Conservation (phyloP, 2,329 filamentous ascomycete species). For the Xylaria digitata region DNA sequence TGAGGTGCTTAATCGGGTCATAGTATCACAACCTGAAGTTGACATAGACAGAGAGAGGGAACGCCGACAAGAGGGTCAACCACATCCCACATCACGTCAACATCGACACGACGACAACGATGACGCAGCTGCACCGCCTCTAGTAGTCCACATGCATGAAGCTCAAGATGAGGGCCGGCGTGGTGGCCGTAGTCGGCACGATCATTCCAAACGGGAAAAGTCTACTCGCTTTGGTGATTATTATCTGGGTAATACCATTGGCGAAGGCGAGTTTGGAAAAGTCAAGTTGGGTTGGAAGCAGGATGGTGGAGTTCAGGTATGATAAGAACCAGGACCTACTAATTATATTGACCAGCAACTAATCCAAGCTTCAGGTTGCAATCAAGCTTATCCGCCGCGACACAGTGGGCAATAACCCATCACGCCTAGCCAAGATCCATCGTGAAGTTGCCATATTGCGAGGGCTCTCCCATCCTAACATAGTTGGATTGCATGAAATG, state of each 20-base stretch:
- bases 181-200: conserved; percentile 67
- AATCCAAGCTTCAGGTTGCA: conserved; percentile 72
- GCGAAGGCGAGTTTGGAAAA: conserved; percentile 98
- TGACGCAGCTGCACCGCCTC: conserved; percentile 56
- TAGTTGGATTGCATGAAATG: conserved; percentile 97
- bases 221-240: conserved; percentile 94
- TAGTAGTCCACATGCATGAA: conserved; percentile 58
- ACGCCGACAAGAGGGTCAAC: conserved; percentile 71
- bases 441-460: conserved; percentile 93
- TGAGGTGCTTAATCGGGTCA: conserved; percentile 80
- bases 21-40: conserved; percentile 79
- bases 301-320: conserved; percentile 85
- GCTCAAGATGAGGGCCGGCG: conserved; percentile 60
- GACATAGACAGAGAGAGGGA: conserved; percentile 78
- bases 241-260: conserved; percentile 93
- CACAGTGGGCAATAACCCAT: conserved; percentile 86
- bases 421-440: conserved; percentile 93
- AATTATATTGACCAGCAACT: conserved; percentile 16
- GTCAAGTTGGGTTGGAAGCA: conserved; percentile 99
- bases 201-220: conserved; percentile 73
- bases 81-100: conserved; percentile 49
- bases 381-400: conserved; percentile 96
- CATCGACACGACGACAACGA: conserved; percentile 47
- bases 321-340: conserved; percentile 31
- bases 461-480: conserved; percentile 92